Evolutionary conservation across 257 asterid genomes (phyloP), one percentile per base, ranked within the genome.

Genomic region (Solanum arcanum): DNA sequence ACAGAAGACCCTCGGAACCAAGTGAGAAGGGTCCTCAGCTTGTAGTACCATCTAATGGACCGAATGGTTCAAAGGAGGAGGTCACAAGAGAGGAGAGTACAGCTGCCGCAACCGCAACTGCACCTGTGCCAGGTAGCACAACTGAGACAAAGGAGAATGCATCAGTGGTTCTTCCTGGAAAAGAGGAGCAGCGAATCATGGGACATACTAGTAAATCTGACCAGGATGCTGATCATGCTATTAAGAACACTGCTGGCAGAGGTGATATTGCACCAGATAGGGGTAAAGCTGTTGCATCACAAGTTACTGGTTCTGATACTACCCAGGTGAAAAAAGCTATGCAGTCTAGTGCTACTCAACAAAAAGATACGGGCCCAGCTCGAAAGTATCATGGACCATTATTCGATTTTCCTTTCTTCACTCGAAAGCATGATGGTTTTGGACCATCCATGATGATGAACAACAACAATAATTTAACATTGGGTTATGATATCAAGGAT

Each of bases 311-410:
- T 86, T 90, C 96, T 72, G 98, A 97, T 86, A 59, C 95, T 39
- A 46, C 88, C 87, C 98, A 90, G 88, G 91, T 83, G 52, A 95
- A 93, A 91, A 94, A 92, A 91, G 92, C 98, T 72, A 86, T 87
- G 66, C 98, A 94, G 88, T 91, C 93, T 29, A 92, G 93, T 90
- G 76, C 91, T 72, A 31, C 89, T 88, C 99, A 93, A 86, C 92
- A 95, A 41, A 96, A 94, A 93, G 98, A 95, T 89, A 90, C 92
- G 29, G 90, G 94, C 90, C 89, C 98, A 44, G 89, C 92, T 47
- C 92, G 98, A 89, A 97, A 97, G 90, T 97, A 97, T 91, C 99
- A 97, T 16, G 99, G 99, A 49, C 99, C 99, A 85, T 89, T 97
- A 87, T 97, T 96, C 86, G 99, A 97, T 93, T 97, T 97, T 89